Conservation (phyloP, 2,329 filamentous ascomycete species). For the Thielaviopsis ethacetica region DNA sequence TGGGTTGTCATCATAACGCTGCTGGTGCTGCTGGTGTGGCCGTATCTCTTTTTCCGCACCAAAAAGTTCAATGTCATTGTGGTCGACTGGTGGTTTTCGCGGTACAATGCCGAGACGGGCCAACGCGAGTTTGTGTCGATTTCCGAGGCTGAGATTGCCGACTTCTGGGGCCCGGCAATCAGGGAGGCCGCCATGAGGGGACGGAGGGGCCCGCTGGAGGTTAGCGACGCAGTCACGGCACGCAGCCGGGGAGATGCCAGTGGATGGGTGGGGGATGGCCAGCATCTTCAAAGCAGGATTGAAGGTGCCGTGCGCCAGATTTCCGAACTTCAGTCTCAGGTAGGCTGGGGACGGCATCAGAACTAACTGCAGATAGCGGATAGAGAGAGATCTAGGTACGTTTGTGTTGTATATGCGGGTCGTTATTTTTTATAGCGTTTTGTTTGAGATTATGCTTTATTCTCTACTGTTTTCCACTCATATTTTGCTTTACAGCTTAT, state of each 20-base stretch:
- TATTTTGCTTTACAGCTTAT: too few relatives aligned
- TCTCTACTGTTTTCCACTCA: too few relatives aligned
- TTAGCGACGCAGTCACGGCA: slow-evolving; percentile 24
- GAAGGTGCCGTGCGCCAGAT: too few relatives aligned
- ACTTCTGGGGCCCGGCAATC: slow-evolving; percentile 45
- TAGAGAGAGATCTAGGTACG: too few relatives aligned
- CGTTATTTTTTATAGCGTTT: too few relatives aligned
- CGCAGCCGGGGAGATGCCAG: slow-evolving; percentile 21
- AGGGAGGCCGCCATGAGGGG: slow-evolving; percentile 41
- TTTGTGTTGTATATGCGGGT: too few relatives aligned
- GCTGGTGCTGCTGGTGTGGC: slow-evolving; percentile 55
- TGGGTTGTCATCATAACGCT: slow-evolving; percentile 51
- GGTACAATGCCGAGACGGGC: slow-evolving; percentile 18
- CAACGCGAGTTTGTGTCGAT: slow-evolving; percentile 34
- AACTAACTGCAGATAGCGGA: too few relatives aligned
- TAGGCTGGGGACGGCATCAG: too few relatives aligned
- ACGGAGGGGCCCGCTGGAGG: slow-evolving; percentile 37
- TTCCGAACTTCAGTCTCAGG: too few relatives aligned
- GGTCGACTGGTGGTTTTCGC: slow-evolving; percentile 43
- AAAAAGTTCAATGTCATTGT: slow-evolving; percentile 48
- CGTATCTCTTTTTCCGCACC: slow-evolving; percentile 49
- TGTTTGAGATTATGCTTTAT: too few relatives aligned
- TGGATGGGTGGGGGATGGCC: slow-evolving; percentile 27
- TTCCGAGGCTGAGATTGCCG: slow-evolving; percentile 44
- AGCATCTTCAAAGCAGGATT: too few relatives aligned